Evolutionary conservation across 148 eudicot species (phyloP), one percentile per base, ranked within the genome.

Genomic region (Oxyria digyna): DNA sequence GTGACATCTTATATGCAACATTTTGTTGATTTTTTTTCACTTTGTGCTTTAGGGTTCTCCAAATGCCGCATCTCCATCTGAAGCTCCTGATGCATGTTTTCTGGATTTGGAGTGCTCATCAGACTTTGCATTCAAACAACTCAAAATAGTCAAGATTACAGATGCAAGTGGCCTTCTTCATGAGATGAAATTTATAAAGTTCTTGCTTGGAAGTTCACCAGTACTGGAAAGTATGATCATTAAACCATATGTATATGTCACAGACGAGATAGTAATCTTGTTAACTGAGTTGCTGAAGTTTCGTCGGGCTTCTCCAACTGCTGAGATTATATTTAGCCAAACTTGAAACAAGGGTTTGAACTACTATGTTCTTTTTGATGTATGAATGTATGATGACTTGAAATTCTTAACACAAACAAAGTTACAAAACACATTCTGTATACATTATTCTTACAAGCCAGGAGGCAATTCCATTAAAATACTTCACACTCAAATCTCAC

Each of bases 231-330:
- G 50, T 29, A 80, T 91, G 88, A 80, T 78, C 55, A 74, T 95
- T 68, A 68, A 78, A 4, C 97, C 99, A 43, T 76, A 83, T 72
- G 38, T 74, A 33, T 86, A 86, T 75, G 85, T 74, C 42, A 48
- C 86, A 0, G 88, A 85, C 15, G 83, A 81, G 67, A 80, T 77
- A 74, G 31, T 88, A 74, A 81, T 77, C 67, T 80, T 91, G 87
- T 62, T 91, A 74, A 74, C 85, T 4, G 83, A 87, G 67, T 78
- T 95, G 78, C 69, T 87, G 80, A 81, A 87, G 73, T 87, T 87
- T 81, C 83, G 85, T 6, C 81, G 99, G 49, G 96, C 97, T 65
- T 95, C 99, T 79, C 74, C 96, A 23, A 74, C 67, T 69, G 99
- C 99, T 68, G 81, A 82, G 72, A 78, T 95, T 46, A 33, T 75